Percentiles rank a stretch among this genome's conserved stretches.
Evolutionary conservation across 768 basidiomycete species (phyloP).

Genomic region (Boletus edulis): DNA sequence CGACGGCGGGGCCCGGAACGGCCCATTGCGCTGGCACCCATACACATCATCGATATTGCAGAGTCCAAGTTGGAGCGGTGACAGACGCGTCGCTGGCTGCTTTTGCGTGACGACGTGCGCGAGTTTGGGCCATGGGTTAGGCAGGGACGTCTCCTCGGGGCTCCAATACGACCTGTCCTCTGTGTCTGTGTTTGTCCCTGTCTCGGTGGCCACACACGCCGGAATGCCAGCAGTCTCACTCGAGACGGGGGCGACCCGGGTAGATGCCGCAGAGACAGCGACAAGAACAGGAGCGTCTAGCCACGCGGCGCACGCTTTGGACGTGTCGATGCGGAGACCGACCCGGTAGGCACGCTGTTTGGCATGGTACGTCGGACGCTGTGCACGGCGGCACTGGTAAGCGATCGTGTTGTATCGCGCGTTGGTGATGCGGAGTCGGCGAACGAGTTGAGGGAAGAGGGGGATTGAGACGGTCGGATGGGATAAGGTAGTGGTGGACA

Average conservation of each 20-base stretch:
- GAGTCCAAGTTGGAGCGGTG: slow-evolving; percentile 6
- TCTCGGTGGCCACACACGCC: not conserved
- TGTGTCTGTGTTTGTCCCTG: not conserved
- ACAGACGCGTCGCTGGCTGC: not conserved
- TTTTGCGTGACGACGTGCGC: not conserved
- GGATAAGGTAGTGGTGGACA: not conserved
- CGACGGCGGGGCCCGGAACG: not conserved
- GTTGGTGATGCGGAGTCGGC: slow-evolving; percentile 44
- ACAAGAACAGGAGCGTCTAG: slow-evolving; percentile 31
- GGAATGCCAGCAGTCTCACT: not conserved
- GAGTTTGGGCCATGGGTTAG: not conserved
- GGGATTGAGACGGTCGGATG: slow-evolving; percentile 21
- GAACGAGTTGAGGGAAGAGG: slow-evolving; percentile 35
- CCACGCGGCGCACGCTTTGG: slow-evolving; percentile 36
- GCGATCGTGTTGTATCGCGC: slow-evolving; percentile 39
- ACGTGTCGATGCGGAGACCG: slow-evolving; percentile 45
- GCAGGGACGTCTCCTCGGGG: not conserved
- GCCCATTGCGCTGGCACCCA: not conserved
- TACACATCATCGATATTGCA: not conserved
- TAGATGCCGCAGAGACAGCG: slow-evolving; percentile 31
- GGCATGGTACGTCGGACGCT: slow-evolving; percentile 44
- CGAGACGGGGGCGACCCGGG: not conserved
- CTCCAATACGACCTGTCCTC: not conserved
- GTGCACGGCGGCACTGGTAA: slow-evolving; percentile 33
- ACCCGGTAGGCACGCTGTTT: slow-evolving; percentile 43